Evolutionary conservation across 1,284 basidiomycete species (phyloP), one percentile per base, ranked within the genome.

Genomic region (Hemileia vastatrix): DNA sequence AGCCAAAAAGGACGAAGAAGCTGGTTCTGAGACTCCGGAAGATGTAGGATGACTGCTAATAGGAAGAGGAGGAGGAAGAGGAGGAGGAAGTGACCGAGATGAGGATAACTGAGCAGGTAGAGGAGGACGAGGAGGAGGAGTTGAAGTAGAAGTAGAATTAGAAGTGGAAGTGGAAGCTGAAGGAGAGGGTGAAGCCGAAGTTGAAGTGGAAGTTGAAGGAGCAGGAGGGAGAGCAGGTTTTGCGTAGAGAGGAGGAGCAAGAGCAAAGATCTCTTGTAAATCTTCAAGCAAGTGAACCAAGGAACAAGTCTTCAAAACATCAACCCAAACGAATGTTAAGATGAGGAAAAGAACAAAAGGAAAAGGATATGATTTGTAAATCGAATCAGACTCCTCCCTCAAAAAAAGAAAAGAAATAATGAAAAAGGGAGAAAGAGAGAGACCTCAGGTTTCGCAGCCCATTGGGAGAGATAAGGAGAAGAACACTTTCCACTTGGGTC

Each of bases 241-340:
- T 44, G 93, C 86, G 74, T 93, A 96, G 11, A 97, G 85, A 3
- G 94, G 93, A 48, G 94, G 93, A 64, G 85, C 82, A 24, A 80
- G 79, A 6, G 88, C 90, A 77, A 98, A 98, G 63, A 86, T 80
- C 45, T 83, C 81, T 69, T 87, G 85, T 79, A 91, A 82, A 19
- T 83, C 82, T 67, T 87, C 83, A 57, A 90, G 72, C 21, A 92
- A 77, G 3, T 80, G 81, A 31, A 79, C 73, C 44, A 92, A 76
- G 74, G 80, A 84, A 76, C 87, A 87, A 54, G 83, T 84, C 86
- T 89, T 70, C 11, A 1, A 67, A 21, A 23, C 1, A 19, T 8
- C 6, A 23, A 31, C 32, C 6, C 8, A 48, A 31, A 9, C 6
- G 15, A 1, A 54, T 21, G 36, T 52, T 21, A 67, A 50, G 57